A percentile compares a stretch with the other conserved stretches of the same genome.
These are phyloP conservation scores for Curvularia sp. DNA, from an alignment of 2,329 filamentous ascomycete genomes.

Conservation along the genomic window DNA sequence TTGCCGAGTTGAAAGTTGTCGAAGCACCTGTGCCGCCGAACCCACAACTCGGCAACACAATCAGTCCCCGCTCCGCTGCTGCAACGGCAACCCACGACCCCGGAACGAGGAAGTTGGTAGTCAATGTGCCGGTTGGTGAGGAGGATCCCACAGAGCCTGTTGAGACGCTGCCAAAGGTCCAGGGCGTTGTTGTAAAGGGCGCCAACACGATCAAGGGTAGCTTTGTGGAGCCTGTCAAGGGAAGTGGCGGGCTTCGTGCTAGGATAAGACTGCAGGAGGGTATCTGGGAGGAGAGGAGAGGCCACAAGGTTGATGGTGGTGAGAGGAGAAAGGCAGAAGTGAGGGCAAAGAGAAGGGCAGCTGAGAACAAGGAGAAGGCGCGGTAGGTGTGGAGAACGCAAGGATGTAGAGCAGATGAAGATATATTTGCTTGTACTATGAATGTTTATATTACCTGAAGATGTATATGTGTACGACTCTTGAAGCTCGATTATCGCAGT, in stretches of 20 bases:
- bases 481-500: neutral
- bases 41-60: conserved; percentile 33
- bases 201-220: conserved; percentile 77
- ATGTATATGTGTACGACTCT: neutral
- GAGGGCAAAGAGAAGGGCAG: conserved; percentile 81
- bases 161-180: conserved; percentile 62
- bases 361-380: conserved; percentile 75
- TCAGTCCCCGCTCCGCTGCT: conserved; percentile 37
- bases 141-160: conserved; percentile 50
- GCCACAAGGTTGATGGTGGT: conserved; percentile 94
- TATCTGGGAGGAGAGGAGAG: conserved; percentile 88
- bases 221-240: conserved; percentile 73
- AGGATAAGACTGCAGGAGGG: conserved; percentile 78
- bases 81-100: conserved; percentile 62
- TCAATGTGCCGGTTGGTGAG: conserved; percentile 63
- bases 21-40: conserved; percentile 58
- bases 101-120: conserved; percentile 64
- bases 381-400: conserved; percentile 26
- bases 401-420: neutral
- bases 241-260: conserved; percentile 65
- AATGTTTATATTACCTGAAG: neutral
- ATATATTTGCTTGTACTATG: conserved; percentile 8
- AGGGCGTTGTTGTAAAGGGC: conserved; percentile 72
- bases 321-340: conserved; percentile 88
- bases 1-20: conserved; percentile 65